Conservation (phyloP, 352 stramenopile species). For the Phytophthora rubi region DNA sequence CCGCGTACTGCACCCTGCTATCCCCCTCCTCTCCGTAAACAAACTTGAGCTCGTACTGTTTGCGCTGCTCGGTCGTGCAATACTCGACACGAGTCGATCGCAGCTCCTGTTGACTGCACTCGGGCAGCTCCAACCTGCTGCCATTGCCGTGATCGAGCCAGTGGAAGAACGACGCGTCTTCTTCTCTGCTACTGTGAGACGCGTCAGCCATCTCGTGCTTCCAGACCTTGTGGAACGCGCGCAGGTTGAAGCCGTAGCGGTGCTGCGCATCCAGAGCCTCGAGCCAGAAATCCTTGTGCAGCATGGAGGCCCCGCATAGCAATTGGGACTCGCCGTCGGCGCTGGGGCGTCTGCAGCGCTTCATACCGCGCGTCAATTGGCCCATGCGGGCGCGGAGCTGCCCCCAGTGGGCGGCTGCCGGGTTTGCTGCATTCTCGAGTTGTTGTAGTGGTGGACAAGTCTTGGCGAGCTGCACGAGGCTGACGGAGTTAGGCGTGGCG, state of each 20-base stretch:
- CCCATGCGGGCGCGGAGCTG: slow-evolving; percentile 41
- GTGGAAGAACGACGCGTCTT: slow-evolving; percentile 69
- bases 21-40: background rate
- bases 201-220: slow-evolving; percentile 47
- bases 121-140: slow-evolving; percentile 49
- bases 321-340: slow-evolving; percentile 2
- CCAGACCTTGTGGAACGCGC: slow-evolving; percentile 71
- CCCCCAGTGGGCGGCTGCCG: slow-evolving; percentile 28
- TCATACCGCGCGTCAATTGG: slow-evolving; percentile 41
- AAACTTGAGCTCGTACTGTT: slow-evolving; percentile 57
- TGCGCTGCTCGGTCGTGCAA: slow-evolving; percentile 47
- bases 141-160: slow-evolving; percentile 73
- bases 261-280: slow-evolving; percentile 76
- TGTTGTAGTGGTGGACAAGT: background rate
- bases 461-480: slow-evolving; percentile 27
- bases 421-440: background rate
- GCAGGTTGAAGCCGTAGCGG: slow-evolving; percentile 75
- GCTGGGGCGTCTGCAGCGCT: slow-evolving; percentile 17
- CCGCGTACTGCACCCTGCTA: slow-evolving; percentile 41
- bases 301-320: slow-evolving; percentile 40
- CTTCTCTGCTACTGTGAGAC: background rate
- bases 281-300: slow-evolving; percentile 81
- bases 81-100: slow-evolving; percentile 60
- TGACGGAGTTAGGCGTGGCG: background rate
- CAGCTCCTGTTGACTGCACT: slow-evolving; percentile 58